Evolutionary conservation across 352 stramenopile species (phyloP).

Genomic region (Phytophthora ramorum): DNA sequence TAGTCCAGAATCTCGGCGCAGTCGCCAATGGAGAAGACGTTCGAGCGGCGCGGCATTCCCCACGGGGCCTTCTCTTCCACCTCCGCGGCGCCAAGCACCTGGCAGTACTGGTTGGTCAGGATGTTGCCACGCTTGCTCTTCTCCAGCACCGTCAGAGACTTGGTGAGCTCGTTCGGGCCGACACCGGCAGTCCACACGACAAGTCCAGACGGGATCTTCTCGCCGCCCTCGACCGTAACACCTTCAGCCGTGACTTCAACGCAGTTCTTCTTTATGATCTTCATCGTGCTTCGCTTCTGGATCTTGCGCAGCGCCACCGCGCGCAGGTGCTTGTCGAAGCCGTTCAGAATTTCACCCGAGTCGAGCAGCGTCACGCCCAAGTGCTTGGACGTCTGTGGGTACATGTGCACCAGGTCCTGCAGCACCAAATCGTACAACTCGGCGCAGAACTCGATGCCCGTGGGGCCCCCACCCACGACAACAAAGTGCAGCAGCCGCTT

Average conservation of each 20-base stretch:
- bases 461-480: conserved; percentile 97
- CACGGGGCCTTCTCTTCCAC: conserved; percentile 63
- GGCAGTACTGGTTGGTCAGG: conserved; percentile 85
- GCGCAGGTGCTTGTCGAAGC: conserved; percentile 75
- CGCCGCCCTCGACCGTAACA: conserved; percentile 66
- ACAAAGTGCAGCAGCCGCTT: conserved; percentile 95
- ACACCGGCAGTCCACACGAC: conserved; percentile 85
- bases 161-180: conserved; percentile 81
- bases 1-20: conserved; percentile 90
- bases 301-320: conserved; percentile 82
- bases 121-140: conserved; percentile 87
- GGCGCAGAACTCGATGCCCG: conserved; percentile 95
- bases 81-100: conserved; percentile 71
- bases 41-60: conserved; percentile 72
- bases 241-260: conserved; percentile 67
- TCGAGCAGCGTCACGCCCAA: conserved; percentile 75
- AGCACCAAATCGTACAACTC: conserved; percentile 96
- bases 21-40: conserved; percentile 96
- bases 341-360: conserved; percentile 75
- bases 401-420: conserved; percentile 91
- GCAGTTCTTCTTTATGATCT: conserved; percentile 86
- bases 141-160: conserved; percentile 70
- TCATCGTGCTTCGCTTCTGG: conserved; percentile 77
- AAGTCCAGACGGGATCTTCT: conserved; percentile 64
- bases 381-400: conserved; percentile 78